These are phyloP conservation scores for Thyridium curvatum DNA, from an alignment of 2,329 filamentous ascomycete species.

Conservation along the genomic window DNA sequence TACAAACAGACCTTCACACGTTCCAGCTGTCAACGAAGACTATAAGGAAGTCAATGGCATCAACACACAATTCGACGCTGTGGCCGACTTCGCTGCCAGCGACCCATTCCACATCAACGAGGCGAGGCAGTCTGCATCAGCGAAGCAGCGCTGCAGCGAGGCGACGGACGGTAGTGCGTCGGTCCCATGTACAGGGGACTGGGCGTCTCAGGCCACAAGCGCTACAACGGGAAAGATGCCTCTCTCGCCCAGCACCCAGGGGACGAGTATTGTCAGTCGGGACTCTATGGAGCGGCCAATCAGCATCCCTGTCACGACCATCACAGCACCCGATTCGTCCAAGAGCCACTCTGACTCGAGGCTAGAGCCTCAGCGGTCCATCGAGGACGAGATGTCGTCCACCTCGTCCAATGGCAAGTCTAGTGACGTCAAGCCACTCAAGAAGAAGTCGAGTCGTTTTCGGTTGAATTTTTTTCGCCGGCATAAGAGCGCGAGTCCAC, in stretches of 20 bases:
- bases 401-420: slow-evolving; percentile 28
- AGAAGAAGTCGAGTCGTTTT: slow-evolving; percentile 58
- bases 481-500: slow-evolving; percentile 37
- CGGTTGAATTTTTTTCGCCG: slow-evolving; percentile 50
- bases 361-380: slow-evolving; percentile 18
- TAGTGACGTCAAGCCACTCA: slow-evolving; percentile 40
- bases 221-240: slow-evolving; percentile 59
- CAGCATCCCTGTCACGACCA: slow-evolving; percentile 33
- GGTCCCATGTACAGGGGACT: slow-evolving; percentile 48
- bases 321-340: slow-evolving; percentile 26
- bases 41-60: slow-evolving; percentile 39
- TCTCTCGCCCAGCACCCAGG: slow-evolving; percentile 58
- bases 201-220: slow-evolving; percentile 57
- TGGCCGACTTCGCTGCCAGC: slow-evolving; percentile 40
- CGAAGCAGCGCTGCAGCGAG: slow-evolving; percentile 52
- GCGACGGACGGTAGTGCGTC: slow-evolving; percentile 55
- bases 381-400: slow-evolving; percentile 25
- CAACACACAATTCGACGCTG: slow-evolving; percentile 36
- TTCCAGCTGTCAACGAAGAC: slow-evolving; percentile 22
- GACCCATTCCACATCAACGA: slow-evolving; percentile 41
- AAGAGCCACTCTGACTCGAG: slow-evolving; percentile 15
- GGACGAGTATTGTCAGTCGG: slow-evolving; percentile 58
- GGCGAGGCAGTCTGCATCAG: slow-evolving; percentile 28
- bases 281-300: slow-evolving; percentile 47
- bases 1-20: slow-evolving; percentile 20